These are phyloP conservation scores for Aspergillus eucalypticola DNA, from an alignment of 2,329 filamentous ascomycete genomes.

Conservation along the genomic window DNA sequence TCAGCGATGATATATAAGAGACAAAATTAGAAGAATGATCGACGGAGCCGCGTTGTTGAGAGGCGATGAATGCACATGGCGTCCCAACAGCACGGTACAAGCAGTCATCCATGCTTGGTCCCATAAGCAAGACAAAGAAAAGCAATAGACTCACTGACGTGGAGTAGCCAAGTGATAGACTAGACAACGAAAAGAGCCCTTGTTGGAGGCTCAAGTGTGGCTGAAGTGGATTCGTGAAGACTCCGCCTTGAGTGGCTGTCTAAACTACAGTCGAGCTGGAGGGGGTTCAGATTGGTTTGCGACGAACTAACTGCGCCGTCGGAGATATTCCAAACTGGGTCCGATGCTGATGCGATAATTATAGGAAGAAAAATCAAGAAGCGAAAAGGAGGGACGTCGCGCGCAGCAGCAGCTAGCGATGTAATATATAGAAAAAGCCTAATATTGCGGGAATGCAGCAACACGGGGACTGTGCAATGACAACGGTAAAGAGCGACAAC, in stretches of 20 bases:
- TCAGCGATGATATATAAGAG: background rate
- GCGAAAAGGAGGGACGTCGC: background rate
- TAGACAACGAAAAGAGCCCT: background rate
- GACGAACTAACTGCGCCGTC: background rate
- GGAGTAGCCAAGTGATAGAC: background rate
- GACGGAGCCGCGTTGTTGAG: background rate
- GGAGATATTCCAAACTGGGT: background rate
- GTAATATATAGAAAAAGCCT: background rate
- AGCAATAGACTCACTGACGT: background rate
- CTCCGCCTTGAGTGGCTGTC: background rate
- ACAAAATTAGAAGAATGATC: background rate
- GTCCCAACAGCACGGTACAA: background rate
- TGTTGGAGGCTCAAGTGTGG: background rate
- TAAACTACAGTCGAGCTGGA: background rate
- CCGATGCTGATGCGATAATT: background rate
- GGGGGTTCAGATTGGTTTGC: background rate
- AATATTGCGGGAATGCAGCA: background rate
- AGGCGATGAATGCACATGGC: background rate
- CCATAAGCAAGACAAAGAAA: background rate
- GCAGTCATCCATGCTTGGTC: background rate
- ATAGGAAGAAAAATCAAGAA: too few species aligned
- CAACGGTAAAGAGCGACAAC: background rate
- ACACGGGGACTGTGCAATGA: background rate
- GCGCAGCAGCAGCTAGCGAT: background rate
- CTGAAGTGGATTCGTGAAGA: background rate